These are phyloP conservation scores for Penicillium silybi DNA, from an alignment of 495 filamentous ascomycete genomes.

Conservation along the genomic window DNA sequence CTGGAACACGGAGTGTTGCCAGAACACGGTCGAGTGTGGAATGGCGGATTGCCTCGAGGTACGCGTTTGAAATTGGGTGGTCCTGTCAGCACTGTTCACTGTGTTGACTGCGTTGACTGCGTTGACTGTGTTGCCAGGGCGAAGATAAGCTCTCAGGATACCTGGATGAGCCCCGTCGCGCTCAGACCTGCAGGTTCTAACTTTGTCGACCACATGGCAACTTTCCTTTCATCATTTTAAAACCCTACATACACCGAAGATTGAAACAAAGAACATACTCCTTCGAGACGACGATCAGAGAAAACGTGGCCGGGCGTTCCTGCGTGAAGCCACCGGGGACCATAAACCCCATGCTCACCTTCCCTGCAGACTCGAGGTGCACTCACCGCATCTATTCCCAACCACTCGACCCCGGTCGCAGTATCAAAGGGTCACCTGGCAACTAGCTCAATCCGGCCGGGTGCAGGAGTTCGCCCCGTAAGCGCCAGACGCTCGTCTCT, in stretches of 20 bases:
- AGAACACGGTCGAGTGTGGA: neutral
- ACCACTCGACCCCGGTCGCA: neutral
- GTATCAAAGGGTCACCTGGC: neutral
- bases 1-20: neutral
- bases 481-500: neutral
- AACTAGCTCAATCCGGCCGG: neutral
- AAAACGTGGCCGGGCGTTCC: slow-evolving; percentile 24
- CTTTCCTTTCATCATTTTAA: neutral
- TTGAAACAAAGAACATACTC: neutral
- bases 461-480: neutral
- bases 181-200: slow-evolving; percentile 4
- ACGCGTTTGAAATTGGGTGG: neutral
- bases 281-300: neutral
- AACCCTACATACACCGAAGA: neutral
- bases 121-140: neutral
- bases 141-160: neutral
- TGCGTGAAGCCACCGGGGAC: slow-evolving; percentile 17
- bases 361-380: neutral
- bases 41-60: neutral
- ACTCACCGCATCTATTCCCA: neutral
- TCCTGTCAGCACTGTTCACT: neutral
- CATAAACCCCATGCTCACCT: neutral
- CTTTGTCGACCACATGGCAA: slow-evolving; percentile 13
- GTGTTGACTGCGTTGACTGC: too few species aligned
- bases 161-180: neutral